Evolutionary conservation across 2,329 filamentous ascomycete species (phyloP), one percentile per base, ranked within the genome.

Genomic region (Cladosporium sp.): DNA sequence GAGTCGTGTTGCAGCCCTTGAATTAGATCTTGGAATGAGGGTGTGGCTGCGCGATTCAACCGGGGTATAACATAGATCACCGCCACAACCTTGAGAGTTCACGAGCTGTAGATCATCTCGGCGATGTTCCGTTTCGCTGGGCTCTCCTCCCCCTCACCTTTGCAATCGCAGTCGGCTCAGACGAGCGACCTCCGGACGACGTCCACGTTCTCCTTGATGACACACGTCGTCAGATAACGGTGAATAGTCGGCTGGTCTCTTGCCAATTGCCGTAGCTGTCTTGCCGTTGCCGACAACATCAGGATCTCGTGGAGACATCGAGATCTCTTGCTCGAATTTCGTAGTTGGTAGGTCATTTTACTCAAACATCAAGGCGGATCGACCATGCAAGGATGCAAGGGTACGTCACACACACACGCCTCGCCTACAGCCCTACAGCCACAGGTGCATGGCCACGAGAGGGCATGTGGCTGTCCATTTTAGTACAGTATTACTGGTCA

Each of bases 361-460:
- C 17, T 48, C 10, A 15, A 35, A 48, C 15, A 48, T 48, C 45
- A 48, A 48, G 45, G 28, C 28, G 28, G 45, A 48, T 48, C 45
- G 42, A 3, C 42, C 22, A 22, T 45, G 42, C 42, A 13, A 45
- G 28, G 4, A 45, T 48, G 45, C 45, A 35, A 22, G 28, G 25
- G 28, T 1, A 35, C 45, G 45, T 48, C 45, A 48, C 45, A 22
- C 45, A 48, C 45, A 22, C 28, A 20, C 28, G n/a, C 28, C 25
- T 50, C 47, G 13, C 22, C 10, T 12, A n/a, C 47, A 50, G 47
- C 47, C 47, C 34, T 50, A 50, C 47, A 36, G 47, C 42, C 42
- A 45, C 42, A 45, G 12, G 35, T n/a, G 13, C 7, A 15, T 15
- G 5, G 20, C 24, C 10, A 5, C 42, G 40, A 44, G 40, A 15